phyloP scores from a whole-genome alignment of 73 alveolate species.

The Tetrahymena thermophila region DNA sequence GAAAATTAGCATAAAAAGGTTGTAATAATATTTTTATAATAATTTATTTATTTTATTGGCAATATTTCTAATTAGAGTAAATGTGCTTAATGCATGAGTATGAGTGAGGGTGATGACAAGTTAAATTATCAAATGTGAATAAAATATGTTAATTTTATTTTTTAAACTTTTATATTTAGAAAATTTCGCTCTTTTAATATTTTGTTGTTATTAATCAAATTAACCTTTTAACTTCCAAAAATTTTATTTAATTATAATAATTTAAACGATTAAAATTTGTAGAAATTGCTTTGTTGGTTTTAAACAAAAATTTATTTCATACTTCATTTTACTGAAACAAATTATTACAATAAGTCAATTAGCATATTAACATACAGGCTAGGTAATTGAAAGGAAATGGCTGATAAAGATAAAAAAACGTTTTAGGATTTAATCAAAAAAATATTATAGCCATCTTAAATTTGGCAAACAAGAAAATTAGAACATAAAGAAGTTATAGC shows the following conservation, averaged over 20 bases:
- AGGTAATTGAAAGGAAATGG: neutral
- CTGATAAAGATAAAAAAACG: neutral
- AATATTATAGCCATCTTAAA: neutral
- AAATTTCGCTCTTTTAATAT: neutral
- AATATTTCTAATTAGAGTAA: no score
- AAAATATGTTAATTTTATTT: no score
- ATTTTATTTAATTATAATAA: no score
- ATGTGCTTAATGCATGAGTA: no score
- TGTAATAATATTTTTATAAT: no score
- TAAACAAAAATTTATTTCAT: neutral
- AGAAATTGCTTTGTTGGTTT: neutral
- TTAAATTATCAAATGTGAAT: neutral
- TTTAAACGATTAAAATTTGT: neutral
- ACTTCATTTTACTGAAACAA: neutral
- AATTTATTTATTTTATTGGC: no score
- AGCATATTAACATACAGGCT: neutral
- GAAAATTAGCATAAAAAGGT: no score
- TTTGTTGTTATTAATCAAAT: neutral
- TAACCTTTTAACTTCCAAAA: neutral
- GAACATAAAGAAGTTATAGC: neutral
- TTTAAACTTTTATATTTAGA: no score
- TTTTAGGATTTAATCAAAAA: neutral
- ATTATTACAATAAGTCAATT: no score
- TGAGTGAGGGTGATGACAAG: neutral
- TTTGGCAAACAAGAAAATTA: neutral